Conservation (phyloP, 352 stramenopile species). For the Phytophthora niederhauseri region DNA sequence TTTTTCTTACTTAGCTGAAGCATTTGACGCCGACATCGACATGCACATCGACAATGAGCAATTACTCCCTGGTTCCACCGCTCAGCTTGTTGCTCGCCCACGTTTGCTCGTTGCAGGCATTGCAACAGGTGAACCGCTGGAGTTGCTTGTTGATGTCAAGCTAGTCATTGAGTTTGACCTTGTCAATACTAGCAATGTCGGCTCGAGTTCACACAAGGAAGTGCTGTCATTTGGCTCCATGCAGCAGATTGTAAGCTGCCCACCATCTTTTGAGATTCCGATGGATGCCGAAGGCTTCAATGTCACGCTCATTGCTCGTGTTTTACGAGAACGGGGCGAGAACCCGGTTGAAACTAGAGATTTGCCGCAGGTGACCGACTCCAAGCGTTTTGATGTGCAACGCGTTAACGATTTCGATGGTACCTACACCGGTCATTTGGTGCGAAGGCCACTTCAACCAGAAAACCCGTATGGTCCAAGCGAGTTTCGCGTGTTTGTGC, state of each 20-base stretch:
- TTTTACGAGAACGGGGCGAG: conserved; percentile 7
- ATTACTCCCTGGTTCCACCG: conserved; percentile 46
- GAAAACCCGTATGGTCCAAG: conserved; percentile 24
- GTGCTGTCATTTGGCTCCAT: conserved; percentile 30
- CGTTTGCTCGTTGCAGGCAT: conserved; percentile 30
- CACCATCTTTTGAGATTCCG: conserved; percentile 44
- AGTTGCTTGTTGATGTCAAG: conserved; percentile 31
- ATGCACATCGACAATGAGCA: conserved; percentile 64
- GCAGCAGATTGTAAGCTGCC: conserved; percentile 24
- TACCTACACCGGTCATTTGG: conserved; percentile 49
- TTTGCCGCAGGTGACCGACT: conserved; percentile 37
- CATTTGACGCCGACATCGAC: conserved; percentile 39
- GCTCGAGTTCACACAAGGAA: conserved; percentile 38
- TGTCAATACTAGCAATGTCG: conserved; percentile 31
- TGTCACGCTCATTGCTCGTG: conserved; percentile 29
- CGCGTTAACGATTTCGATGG: conserved; percentile 38
- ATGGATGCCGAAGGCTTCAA: conserved; percentile 33
- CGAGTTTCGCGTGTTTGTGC: conserved; percentile 42
- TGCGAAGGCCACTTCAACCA: conserved; percentile 21
- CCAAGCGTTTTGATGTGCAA: conserved; percentile 46
- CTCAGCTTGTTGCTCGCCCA: conserved; percentile 38
- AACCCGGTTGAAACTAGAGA: conserved; percentile 1
- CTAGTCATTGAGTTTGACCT: conserved; percentile 37
- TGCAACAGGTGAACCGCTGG: conserved; percentile 22
- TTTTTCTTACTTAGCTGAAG: conserved; percentile 49